Percentiles rank a stretch among this genome's conserved stretches.
These are phyloP conservation scores for Diutina ranongensis DNA, from an alignment of 1,139 yeast species.

Conservation along the genomic window DNA sequence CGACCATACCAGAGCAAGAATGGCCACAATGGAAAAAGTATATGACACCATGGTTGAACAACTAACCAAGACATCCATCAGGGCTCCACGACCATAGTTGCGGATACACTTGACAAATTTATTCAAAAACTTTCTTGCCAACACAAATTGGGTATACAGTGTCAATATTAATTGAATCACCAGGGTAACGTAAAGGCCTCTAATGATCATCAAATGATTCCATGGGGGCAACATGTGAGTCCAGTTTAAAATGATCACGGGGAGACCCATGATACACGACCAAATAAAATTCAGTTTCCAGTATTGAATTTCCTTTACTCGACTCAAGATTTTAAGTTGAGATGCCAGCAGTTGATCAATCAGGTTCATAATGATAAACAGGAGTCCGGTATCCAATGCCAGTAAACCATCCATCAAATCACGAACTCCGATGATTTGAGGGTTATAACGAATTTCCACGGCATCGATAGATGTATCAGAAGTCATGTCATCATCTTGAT, in stretches of 20 bases:
- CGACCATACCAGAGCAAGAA: slow-evolving; percentile 29
- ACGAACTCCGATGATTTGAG: slow-evolving; percentile 42
- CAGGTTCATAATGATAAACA: slow-evolving; percentile 31
- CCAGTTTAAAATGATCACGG: slow-evolving; percentile 50
- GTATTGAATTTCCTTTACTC: slow-evolving; percentile 56
- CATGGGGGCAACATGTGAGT: slow-evolving; percentile 12
- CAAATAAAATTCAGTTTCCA: slow-evolving; percentile 52
- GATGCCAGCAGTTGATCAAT: slow-evolving; percentile 37
- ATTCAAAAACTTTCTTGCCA: slow-evolving; percentile 52
- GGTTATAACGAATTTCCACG: slow-evolving; percentile 35
- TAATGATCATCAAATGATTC: slow-evolving; percentile 21
- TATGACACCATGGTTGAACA: slow-evolving; percentile 76
- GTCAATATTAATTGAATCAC: slow-evolving; percentile 53
- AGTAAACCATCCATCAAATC: slow-evolving; percentile 36
- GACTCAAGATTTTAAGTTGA: slow-evolving; percentile 59
- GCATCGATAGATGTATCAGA: slow-evolving; percentile 14
- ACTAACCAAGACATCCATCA: slow-evolving; percentile 89
- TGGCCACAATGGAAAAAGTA: slow-evolving; percentile 56
- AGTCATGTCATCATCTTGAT: slow-evolving; percentile 8
- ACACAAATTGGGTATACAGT: slow-evolving; percentile 55
- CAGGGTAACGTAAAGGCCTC: slow-evolving; percentile 49
- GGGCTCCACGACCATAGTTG: slow-evolving; percentile 56
- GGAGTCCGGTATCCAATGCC: slow-evolving; percentile 15
- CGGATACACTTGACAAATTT: slow-evolving; percentile 56
- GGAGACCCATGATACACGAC: slow-evolving; percentile 46